A percentile compares a stretch with the other conserved stretches of the same genome.
These are phyloP conservation scores for Aspergillus kassunensis DNA, from an alignment of 495 filamentous ascomycete genomes.

Conservation along the genomic window DNA sequence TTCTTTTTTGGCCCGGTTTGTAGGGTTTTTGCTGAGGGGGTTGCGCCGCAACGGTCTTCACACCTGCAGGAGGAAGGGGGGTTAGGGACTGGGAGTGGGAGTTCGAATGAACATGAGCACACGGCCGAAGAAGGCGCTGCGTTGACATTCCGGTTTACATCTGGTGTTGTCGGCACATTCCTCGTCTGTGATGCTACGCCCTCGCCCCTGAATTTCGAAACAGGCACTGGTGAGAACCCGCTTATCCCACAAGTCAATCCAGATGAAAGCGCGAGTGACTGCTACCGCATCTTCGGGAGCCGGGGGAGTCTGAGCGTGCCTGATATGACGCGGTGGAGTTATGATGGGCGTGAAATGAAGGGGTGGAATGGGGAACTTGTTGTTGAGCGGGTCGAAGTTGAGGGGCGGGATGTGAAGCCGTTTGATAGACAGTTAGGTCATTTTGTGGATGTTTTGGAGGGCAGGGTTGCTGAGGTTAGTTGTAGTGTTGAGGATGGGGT, in stretches of 20 bases:
- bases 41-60: slow-evolving; percentile 32
- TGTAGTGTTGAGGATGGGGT: slow-evolving; percentile 45
- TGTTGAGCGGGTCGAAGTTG: slow-evolving; percentile 35
- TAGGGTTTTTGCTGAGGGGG: slow-evolving; percentile 48
- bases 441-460: slow-evolving; percentile 51
- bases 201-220: slow-evolving; percentile 52
- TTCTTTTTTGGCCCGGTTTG: slow-evolving; percentile 53
- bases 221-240: slow-evolving; percentile 57
- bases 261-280: slow-evolving; percentile 29
- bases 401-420: slow-evolving; percentile 33
- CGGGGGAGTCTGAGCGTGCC: slow-evolving; percentile 52
- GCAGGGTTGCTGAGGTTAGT: slow-evolving; percentile 38
- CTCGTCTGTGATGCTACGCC: slow-evolving; percentile 49
- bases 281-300: slow-evolving; percentile 56
- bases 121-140: slow-evolving; percentile 56
- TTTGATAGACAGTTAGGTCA: slow-evolving; percentile 55
- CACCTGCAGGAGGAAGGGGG: not conserved
- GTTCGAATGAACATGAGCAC: slow-evolving; percentile 25
- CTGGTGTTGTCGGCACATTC: slow-evolving; percentile 57
- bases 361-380: slow-evolving; percentile 30
- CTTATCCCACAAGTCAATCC: slow-evolving; percentile 37
- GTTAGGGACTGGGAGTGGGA: not conserved
- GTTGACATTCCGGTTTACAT: slow-evolving; percentile 50
- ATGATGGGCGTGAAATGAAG: slow-evolving; percentile 30
- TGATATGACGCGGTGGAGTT: slow-evolving; percentile 53